phyloP scores from a whole-genome alignment of 257 asterid genomes.

The Penstemon barbatus region DNA sequence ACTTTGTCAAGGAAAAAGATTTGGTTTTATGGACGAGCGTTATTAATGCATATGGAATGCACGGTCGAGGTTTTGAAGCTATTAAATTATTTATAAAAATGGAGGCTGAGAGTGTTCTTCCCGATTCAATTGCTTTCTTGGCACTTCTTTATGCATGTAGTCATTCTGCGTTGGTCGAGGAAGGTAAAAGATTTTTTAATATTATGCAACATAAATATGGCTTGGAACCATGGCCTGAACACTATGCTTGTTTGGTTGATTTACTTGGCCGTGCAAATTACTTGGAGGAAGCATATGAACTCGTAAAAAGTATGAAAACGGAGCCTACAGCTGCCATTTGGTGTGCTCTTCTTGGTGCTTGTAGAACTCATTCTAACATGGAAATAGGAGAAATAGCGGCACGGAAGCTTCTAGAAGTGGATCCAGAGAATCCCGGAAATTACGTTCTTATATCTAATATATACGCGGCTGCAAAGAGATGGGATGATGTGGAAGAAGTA shows the following conservation, averaged over 20 bases:
- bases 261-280: constrained; percentile 83
- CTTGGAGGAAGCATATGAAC: constrained; percentile 64
- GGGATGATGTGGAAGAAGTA: constrained; percentile 75
- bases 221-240: constrained; percentile 88
- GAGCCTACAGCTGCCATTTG: constrained; percentile 66
- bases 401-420: constrained; percentile 67
- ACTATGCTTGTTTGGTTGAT: constrained; percentile 79
- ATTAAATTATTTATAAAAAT: constrained; percentile 46
- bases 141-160: constrained; percentile 76
- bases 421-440: constrained; percentile 72
- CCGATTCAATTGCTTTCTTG: constrained; percentile 69
- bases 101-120: constrained; percentile 50
- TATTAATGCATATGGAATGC: constrained; percentile 79
- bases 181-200: constrained; percentile 54
- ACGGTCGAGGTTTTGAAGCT: constrained; percentile 64
- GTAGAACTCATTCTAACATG: constrained; percentile 59
- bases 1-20: constrained; percentile 39
- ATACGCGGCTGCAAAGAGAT: constrained; percentile 66
- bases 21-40: constrained; percentile 69
- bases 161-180: constrained; percentile 74
- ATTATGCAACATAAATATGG: constrained; percentile 50
- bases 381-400: constrained; percentile 79
- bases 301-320: constrained; percentile 47
- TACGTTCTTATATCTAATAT: constrained; percentile 73
- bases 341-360: constrained; percentile 77